Evolutionary conservation across 176 grass and related monocot species (phyloP), one percentile per base, ranked within the genome.

Genomic region (Ensete glaucum): DNA sequence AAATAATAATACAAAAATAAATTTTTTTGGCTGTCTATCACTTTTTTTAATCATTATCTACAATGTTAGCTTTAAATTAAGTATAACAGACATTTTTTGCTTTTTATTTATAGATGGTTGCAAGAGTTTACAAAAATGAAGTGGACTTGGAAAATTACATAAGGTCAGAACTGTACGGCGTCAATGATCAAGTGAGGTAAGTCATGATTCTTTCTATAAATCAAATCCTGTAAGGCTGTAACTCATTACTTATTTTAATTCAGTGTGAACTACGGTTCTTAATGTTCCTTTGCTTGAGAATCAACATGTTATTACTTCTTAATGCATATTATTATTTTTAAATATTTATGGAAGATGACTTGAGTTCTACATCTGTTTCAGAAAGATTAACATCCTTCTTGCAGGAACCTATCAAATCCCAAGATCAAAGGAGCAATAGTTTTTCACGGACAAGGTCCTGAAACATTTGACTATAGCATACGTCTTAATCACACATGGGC

Each of bases 401-500:
- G 77, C 52, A 86, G 84, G 79, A 86, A 86, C 62, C 50, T 86
- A 69, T 82, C 84, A 53, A 74, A 86, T 66, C 79, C 84, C 8
- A 82, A 72, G 68, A 81, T 86, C 71, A 86, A 64, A 78, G 84
- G 84, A 82, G 84, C 84, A 59, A 43, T 86, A 59, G 68, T 82
- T 62, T 86, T 86, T 57, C 78, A 86, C 55, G 57, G 54, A 53
- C 63, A 67, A 72, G 84, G 84, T 57, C 84, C 84, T 65, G 49
- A 74, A 56, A 51, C 52, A 78, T 86, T 86, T 82, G 84, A 86
- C 74, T 86, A 86, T 72, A 86, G 84, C 74, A 86, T 86, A 74
- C 78, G 84, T 20, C 74, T 86, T 62, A 86, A 86, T 65, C 84
- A 86, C 75, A 82, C 79, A 17, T 86, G 84, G 84, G 84, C 84